Conservation (phyloP, 306 rosid species). For the Citrullus amarus region DNA sequence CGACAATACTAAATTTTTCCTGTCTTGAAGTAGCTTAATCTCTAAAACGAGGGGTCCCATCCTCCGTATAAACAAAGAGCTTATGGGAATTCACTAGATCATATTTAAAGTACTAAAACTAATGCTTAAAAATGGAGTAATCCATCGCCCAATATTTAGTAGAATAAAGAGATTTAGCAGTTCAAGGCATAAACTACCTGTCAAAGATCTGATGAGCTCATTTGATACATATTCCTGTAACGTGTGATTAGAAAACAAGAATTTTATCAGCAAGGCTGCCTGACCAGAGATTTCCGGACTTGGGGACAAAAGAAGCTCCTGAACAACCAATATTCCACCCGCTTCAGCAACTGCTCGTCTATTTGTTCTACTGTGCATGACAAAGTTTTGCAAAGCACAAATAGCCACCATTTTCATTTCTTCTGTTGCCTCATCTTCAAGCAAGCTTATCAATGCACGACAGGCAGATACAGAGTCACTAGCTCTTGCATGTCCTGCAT, state of each 20-base stretch:
- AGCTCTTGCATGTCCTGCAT: slow-evolving; percentile 75
- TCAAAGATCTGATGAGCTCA: slow-evolving; percentile 90
- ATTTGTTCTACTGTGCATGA: slow-evolving; percentile 92
- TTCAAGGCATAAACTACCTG: slow-evolving; percentile 35
- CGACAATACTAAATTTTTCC: not conserved
- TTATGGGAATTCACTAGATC: too few relatives aligned
- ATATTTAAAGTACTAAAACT: not conserved
- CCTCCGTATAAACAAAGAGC: too few relatives aligned
- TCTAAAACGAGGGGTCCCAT: not conserved
- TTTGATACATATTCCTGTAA: slow-evolving; percentile 92
- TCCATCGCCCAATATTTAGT: not conserved
- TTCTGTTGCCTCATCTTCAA: slow-evolving; percentile 92
- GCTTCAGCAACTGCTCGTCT: slow-evolving; percentile 98
- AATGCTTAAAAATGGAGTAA: not conserved
- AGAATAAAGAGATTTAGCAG: not conserved
- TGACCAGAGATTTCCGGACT: slow-evolving; percentile 73
- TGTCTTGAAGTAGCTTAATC: not conserved
- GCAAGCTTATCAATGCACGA: slow-evolving; percentile 81
- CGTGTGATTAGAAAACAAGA: slow-evolving; percentile 91
- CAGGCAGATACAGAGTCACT: slow-evolving; percentile 88
- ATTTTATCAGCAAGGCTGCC: slow-evolving; percentile 72
- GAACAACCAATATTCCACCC: slow-evolving; percentile 91
- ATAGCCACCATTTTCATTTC: slow-evolving; percentile 91
- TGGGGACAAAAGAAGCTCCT: slow-evolving; percentile 73
- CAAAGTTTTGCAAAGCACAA: slow-evolving; percentile 94